Percentiles rank a stretch among this genome's conserved stretches.
phyloP scores from a whole-genome alignment of 148 eudicot genomes.

The Diospyros kaki region DNA sequence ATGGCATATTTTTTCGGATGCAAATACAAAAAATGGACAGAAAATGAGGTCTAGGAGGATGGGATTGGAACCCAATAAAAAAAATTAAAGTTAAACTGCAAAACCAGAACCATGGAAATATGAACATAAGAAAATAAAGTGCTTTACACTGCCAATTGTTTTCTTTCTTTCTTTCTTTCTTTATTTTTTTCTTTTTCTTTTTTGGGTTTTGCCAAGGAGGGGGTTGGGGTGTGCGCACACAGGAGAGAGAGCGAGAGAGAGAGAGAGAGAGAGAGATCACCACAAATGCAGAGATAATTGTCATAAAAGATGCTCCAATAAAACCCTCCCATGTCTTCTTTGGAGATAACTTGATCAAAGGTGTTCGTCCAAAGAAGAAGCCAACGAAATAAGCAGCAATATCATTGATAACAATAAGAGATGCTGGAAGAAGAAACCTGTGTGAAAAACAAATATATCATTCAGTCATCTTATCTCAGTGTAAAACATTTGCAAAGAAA shows the following conservation, averaged over 20 bases:
- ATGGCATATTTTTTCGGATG: too few relatives aligned
- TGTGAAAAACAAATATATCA: conserved; percentile 13
- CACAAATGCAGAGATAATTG: conserved; percentile 83
- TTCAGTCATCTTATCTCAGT: background rate
- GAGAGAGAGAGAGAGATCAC: conserved; percentile 34
- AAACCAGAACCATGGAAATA: background rate
- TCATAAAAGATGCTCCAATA: conserved; percentile 88
- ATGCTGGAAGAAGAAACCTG: conserved; percentile 99
- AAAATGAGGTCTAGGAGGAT: too few relatives aligned
- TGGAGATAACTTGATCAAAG: conserved; percentile 91
- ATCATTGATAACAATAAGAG: conserved; percentile 91
- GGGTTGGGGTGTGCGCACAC: too few relatives aligned
- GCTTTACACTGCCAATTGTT: background rate
- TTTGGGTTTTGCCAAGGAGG: too few relatives aligned
- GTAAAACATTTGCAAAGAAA: background rate
- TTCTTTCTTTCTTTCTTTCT: too few relatives aligned
- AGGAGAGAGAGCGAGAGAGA: conserved; percentile 3
- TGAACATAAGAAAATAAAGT: background rate
- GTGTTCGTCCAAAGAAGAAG: conserved; percentile 94
- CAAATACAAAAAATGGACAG: too few relatives aligned
- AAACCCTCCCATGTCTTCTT: conserved; percentile 99
- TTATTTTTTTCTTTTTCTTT: too few relatives aligned
- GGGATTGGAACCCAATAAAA: too few relatives aligned
- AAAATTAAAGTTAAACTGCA: too few relatives aligned
- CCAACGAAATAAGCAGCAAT: conserved; percentile 94